Evolutionary conservation across 495 filamentous ascomycete species (phyloP).

Genomic region (Penicillium robsamsonii): DNA sequence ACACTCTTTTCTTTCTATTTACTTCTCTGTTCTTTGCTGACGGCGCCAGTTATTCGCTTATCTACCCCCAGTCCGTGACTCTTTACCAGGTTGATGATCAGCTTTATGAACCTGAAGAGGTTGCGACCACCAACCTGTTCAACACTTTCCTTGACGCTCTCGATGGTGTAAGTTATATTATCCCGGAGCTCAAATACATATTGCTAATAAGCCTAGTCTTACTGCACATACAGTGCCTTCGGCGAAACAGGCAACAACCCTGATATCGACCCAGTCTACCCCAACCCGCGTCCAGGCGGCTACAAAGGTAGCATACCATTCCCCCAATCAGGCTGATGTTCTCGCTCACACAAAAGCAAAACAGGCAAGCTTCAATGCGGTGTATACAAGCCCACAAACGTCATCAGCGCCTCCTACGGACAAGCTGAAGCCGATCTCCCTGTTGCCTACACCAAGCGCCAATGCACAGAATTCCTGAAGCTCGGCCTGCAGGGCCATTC

Average conservation of each 20-base stretch:
- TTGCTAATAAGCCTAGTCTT: slow-evolving; percentile 20
- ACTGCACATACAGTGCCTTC: slow-evolving; percentile 36
- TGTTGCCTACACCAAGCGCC: slow-evolving; percentile 50
- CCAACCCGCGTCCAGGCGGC: slow-evolving; percentile 49
- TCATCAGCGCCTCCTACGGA: slow-evolving; percentile 60
- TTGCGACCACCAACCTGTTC: slow-evolving; percentile 45
- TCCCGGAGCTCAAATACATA: not conserved
- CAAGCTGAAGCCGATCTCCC: slow-evolving; percentile 53
- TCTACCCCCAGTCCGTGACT: slow-evolving; percentile 56
- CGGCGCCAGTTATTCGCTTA: slow-evolving; percentile 27
- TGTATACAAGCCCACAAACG: slow-evolving; percentile 57
- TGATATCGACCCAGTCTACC: slow-evolving; percentile 51
- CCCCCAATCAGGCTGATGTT: not conserved
- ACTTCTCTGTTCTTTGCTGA: not conserved
- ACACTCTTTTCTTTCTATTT: no score
- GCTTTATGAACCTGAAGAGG: slow-evolving; percentile 36
- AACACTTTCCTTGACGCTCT: slow-evolving; percentile 56
- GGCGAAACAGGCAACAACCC: slow-evolving; percentile 47
- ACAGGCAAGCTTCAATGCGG: slow-evolving; percentile 56
- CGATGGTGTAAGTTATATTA: slow-evolving; percentile 42
- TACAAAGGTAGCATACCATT: slow-evolving; percentile 45
- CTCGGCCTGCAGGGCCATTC: slow-evolving; percentile 63
- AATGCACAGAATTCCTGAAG: slow-evolving; percentile 63
- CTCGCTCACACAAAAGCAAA: not conserved
- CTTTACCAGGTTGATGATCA: slow-evolving; percentile 58